A percentile compares a stretch with the other conserved stretches of the same genome.
These are phyloP conservation scores for Imleria badia DNA, from an alignment of 768 basidiomycete species.

Conservation along the genomic window DNA sequence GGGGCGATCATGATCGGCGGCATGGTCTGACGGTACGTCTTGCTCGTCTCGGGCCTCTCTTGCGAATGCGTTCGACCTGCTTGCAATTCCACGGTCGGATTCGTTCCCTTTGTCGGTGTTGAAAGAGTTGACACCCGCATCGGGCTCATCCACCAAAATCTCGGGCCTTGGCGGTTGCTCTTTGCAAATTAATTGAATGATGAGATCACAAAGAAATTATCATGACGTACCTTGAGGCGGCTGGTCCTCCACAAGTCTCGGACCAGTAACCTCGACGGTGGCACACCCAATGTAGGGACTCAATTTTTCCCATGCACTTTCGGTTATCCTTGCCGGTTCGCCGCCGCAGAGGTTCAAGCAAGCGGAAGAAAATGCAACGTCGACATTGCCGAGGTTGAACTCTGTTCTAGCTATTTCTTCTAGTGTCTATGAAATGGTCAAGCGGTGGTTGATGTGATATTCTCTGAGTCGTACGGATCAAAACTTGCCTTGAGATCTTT, in stretches of 20 bases:
- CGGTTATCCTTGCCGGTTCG: constrained; percentile 23
- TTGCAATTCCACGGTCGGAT: not conserved
- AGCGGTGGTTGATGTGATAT: not conserved
- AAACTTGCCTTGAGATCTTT: constrained; percentile 14
- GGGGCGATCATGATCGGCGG: not conserved
- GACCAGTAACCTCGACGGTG: constrained; percentile 6
- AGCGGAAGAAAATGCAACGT: constrained; percentile 15
- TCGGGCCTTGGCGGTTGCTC: not conserved
- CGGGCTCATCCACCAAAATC: not conserved
- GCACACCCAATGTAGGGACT: constrained; percentile 25
- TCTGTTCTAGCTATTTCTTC: constrained; percentile 18
- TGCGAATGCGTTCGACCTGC: not conserved
- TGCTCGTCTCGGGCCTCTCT: not conserved
- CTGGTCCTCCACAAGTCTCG: not conserved
- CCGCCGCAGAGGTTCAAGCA: constrained; percentile 23
- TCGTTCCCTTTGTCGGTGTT: not conserved
- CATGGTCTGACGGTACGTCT: constrained; percentile 4
- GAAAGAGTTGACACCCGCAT: not conserved
- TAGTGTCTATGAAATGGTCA: constrained; percentile 8
- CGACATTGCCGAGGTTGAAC: constrained; percentile 19
- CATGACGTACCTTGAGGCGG: not conserved
- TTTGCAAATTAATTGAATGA: not conserved
- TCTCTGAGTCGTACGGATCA: not conserved
- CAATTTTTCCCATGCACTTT: constrained; percentile 17
- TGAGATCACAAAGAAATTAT: not conserved